phyloP scores from a whole-genome alignment of 202 grass and related monocot species.

The Bolboschoenoplectus hybrid region DNA sequence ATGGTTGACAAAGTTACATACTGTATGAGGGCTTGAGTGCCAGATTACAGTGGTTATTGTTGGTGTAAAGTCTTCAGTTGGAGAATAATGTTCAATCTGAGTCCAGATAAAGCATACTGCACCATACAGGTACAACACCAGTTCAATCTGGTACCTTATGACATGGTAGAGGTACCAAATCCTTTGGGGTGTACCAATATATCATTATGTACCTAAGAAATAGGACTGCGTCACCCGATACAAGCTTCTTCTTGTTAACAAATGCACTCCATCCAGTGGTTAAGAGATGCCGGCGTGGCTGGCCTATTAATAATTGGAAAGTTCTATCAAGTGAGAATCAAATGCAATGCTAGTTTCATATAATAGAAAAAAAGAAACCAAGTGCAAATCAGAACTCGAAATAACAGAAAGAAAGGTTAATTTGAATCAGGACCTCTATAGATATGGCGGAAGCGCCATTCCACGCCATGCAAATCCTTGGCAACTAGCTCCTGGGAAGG shows the following conservation, averaged over 20 bases:
- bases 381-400: not conserved
- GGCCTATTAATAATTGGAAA: conserved; percentile 58
- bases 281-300: conserved; percentile 97
- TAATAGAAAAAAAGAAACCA: not conserved
- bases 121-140: not conserved
- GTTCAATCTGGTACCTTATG: conserved; percentile 1
- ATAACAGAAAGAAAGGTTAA: conserved; percentile 18
- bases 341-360: not conserved
- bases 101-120: not conserved
- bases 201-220: conserved; percentile 68
- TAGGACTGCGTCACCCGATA: conserved; percentile 81
- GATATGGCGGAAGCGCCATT: conserved; percentile 90
- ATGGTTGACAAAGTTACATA: not conserved
- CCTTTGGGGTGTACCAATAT: not conserved
- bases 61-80: not conserved
- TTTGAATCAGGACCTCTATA: conserved; percentile 71
- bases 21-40: not conserved
- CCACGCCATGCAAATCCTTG: conserved; percentile 77
- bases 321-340: conserved; percentile 10
- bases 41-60: not conserved
- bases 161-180: not conserved
- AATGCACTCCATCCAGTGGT: conserved; percentile 97
- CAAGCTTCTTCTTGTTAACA: conserved; percentile 91
- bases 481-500: conserved; percentile 93
- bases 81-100: not conserved